Evolutionary conservation across 1,284 basidiomycete species (phyloP), one percentile per base, ranked within the genome.

Genomic region (Cutaneotrichosporon sp.): DNA sequence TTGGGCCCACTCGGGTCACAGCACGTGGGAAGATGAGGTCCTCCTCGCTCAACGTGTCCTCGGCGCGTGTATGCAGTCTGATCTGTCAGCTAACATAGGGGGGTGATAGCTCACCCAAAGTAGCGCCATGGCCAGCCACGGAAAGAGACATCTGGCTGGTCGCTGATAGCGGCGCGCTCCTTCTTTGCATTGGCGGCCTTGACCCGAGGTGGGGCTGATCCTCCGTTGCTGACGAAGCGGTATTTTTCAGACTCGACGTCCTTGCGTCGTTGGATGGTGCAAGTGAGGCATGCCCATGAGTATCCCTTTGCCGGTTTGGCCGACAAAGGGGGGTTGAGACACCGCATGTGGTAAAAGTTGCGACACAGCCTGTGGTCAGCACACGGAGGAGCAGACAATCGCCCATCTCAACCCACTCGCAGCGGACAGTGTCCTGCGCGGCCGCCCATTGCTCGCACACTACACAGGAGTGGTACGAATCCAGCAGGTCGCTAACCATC

Each of bases 291-390:
- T 4, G 90, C 91, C 94, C 94, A 98, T 29, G 90, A 91, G 76
- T 97, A 97, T 22, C 96, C 96, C 60, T 92, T 85, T 17, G 92
- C 90, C 2, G 94, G 96, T 74, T 97, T 97, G 4, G 87, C 87
- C n/a, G 81, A 77, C n/a, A 98, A 79, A 2, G 94, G 93, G 20
- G 96, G 94, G 57, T 86, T 86, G 48, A 97, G 85, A 68, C 94
- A 98, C 54, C 79, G 74, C 88, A 97, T 97, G 75, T 98, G 94
- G 76, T 92, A 98, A 77, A 85, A 89, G 57, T 84, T 83, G 75
- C 92, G 90, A 80, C 94, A 98, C 32, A 86, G 81, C 72, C 73
- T 75, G 48, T 3, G 10, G 29, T 47, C 11, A 32, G 52, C 39
- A 14, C 26, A n/a, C 12, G 8, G 9, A 32, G 9, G 29, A 32